Evolutionary conservation across 2,329 filamentous ascomycete species (phyloP), one percentile per base, ranked within the genome.

Genomic region (Exophiala aquamarina): DNA sequence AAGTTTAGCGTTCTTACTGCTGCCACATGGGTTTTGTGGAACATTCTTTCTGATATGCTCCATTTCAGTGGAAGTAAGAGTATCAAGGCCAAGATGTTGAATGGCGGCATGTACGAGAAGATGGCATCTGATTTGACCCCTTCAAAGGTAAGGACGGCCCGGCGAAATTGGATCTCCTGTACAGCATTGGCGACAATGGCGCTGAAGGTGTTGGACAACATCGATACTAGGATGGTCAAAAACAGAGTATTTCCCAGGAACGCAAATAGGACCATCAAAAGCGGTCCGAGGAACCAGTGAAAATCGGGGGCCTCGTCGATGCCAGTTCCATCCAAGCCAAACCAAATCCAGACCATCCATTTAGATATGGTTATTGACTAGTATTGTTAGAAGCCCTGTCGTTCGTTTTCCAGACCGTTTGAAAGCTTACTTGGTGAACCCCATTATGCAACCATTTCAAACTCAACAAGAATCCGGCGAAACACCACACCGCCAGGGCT

Each of bases 261-360:
- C 2, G 89, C 85, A 64, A 93, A 94, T 13, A 86, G 78, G 44
- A 93, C 77, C 87, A 93, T 93, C 18, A 93, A 70, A 2, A 81
- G 76, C 0, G 89, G 89, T 0, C 89, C 89, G 1, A 93, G 73
- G n/a, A 90, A 69, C 74, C 81, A 81, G 68, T 94, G 88, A 61
- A 93, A 89, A 47, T 88, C 81, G 17, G 78, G 75, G 59, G 77
- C 77, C 48, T 75, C 70, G 52, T 81, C 74, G 33, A 84, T 82
- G 6, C 81, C 81, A 3, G 77, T 82, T 5, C 80, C 89, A 59
- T 93, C 89, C 2, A 94, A 78, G 2, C 89, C 89, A 61, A 94
- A 93, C 89, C 89, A 94, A 18, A 94, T 91, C 78, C 87, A 93
- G 2, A 93, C 78, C 87, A 94, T 92, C 89, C 89, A 94, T 66